Percentiles rank a stretch among this genome's conserved stretches.
phyloP scores from a whole-genome alignment of 2,329 filamentous ascomycete genomes.

The Fusarium acutatum region DNA sequence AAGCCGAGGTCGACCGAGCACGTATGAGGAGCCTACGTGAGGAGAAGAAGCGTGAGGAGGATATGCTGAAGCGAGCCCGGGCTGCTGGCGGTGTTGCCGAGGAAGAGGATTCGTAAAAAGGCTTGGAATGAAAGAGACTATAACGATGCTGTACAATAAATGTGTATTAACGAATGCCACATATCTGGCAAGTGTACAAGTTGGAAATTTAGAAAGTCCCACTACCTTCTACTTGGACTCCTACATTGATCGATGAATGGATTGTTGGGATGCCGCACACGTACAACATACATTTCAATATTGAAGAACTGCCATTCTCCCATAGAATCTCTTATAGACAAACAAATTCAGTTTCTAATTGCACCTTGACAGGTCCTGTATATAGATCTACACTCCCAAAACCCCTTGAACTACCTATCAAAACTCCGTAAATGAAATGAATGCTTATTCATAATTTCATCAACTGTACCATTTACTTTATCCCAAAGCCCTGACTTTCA shows the following conservation, averaged over 20 bases:
- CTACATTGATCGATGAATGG: not conserved
- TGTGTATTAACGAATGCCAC: conserved; percentile 40
- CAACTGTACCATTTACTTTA: conserved; percentile 66
- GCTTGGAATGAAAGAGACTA: not conserved
- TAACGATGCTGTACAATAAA: conserved; percentile 43
- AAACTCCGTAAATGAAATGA: conserved; percentile 31
- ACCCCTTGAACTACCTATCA: not conserved
- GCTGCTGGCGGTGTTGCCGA: conserved; percentile 50
- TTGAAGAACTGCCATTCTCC: not conserved
- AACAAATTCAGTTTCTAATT: not conserved
- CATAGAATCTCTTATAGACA: not conserved
- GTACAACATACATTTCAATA: not conserved
- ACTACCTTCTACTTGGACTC: not conserved
- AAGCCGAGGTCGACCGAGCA: conserved; percentile 63
- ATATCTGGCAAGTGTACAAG: conserved; percentile 41
- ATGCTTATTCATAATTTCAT: conserved; percentile 32
- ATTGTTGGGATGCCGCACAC: not conserved
- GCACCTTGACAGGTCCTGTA: not conserved
- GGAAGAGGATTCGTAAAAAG: conserved; percentile 42
- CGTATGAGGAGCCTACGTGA: conserved; percentile 61
- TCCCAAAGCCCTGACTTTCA: conserved; percentile 90
- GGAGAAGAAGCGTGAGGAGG: conserved; percentile 69
- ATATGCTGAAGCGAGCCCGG: conserved; percentile 53
- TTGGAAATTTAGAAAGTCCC: conserved; percentile 35
- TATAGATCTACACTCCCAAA: conserved; percentile 21